phyloP scores from a whole-genome alignment of 495 filamentous ascomycete genomes.

The Xylaria intraflava region DNA sequence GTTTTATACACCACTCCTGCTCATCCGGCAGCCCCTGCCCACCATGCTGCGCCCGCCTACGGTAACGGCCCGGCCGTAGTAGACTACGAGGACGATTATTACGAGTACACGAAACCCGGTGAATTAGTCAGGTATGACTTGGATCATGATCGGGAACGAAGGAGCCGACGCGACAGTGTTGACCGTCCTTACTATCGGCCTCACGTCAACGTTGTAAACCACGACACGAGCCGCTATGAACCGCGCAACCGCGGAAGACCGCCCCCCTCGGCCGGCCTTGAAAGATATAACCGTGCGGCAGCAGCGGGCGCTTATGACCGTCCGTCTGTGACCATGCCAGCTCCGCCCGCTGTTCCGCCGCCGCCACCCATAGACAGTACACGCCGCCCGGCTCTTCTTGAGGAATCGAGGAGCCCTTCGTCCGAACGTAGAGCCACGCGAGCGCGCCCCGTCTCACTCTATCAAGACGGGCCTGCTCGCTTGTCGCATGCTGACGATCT shows the following conservation, averaged over 20 bases:
- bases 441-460: constrained; percentile 41
- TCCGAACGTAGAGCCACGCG: constrained; percentile 25
- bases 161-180: constrained; percentile 44
- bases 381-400: constrained; percentile 24
- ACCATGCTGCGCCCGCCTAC: constrained; percentile 24
- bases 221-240: constrained; percentile 48
- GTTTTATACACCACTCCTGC: constrained; percentile 26
- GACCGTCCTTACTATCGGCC: constrained; percentile 53
- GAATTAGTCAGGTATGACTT: constrained; percentile 63
- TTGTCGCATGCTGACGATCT: constrained; percentile 36
- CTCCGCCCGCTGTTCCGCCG: constrained; percentile 30
- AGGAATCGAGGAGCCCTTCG: constrained; percentile 27
- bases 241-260: constrained; percentile 48
- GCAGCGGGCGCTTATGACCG: constrained; percentile 40
- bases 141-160: constrained; percentile 40
- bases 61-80: constrained; percentile 34
- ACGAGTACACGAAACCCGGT: constrained; percentile 64
- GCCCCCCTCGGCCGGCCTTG: constrained; percentile 56
- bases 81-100: constrained; percentile 57
- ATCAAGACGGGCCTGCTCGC: constrained; percentile 35
- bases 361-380: constrained; percentile 26
- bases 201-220: constrained; percentile 53
- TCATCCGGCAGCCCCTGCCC: constrained; percentile 15
- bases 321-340: constrained; percentile 37
- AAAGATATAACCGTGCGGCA: constrained; percentile 43